Evolutionary conservation across 805 yeast genomes (phyloP).

Genomic region (Candida boidinii): DNA sequence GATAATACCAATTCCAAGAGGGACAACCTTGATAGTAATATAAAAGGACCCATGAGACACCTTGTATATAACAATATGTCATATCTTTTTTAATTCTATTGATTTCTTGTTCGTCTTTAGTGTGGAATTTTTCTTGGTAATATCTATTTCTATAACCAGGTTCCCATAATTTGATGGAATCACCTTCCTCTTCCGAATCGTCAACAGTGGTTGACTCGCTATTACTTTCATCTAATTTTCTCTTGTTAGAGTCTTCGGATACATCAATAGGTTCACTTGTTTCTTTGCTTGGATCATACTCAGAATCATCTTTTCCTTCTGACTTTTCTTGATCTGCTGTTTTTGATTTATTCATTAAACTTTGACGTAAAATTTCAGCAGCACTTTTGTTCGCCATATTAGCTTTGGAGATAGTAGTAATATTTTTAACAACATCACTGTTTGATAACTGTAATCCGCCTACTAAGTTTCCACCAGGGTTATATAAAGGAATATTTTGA

Average conservation of each 20-base stretch:
- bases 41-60: slow-evolving; percentile 91
- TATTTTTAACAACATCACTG: slow-evolving; percentile 59
- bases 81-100: slow-evolving; percentile 47
- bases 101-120: slow-evolving; percentile 44
- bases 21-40: slow-evolving; percentile 98
- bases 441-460: slow-evolving; percentile 56
- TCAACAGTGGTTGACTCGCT: slow-evolving; percentile 24
- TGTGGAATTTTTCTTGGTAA: slow-evolving; percentile 65
- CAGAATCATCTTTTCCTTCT: slow-evolving; percentile 19
- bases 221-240: slow-evolving; percentile 16
- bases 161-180: slow-evolving; percentile 65
- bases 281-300: slow-evolving; percentile 17
- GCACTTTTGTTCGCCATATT: slow-evolving; percentile 64
- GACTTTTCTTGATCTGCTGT: too few relatives aligned
- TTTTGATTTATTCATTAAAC: slow-evolving; percentile 13
- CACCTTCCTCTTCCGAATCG: slow-evolving; percentile 36
- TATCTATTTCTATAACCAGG: slow-evolving; percentile 83
- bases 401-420: slow-evolving; percentile 57
- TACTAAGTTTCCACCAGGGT: slow-evolving; percentile 65
- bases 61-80: slow-evolving; percentile 75
- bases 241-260: slow-evolving; percentile 9
- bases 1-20: slow-evolving; percentile 97
- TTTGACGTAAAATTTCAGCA: slow-evolving; percentile 48
- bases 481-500: slow-evolving; percentile 67
- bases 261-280: slow-evolving; percentile 19